phyloP scores from a whole-genome alignment of 2,329 filamentous ascomycete genomes.

The Periconia digitata region DNA sequence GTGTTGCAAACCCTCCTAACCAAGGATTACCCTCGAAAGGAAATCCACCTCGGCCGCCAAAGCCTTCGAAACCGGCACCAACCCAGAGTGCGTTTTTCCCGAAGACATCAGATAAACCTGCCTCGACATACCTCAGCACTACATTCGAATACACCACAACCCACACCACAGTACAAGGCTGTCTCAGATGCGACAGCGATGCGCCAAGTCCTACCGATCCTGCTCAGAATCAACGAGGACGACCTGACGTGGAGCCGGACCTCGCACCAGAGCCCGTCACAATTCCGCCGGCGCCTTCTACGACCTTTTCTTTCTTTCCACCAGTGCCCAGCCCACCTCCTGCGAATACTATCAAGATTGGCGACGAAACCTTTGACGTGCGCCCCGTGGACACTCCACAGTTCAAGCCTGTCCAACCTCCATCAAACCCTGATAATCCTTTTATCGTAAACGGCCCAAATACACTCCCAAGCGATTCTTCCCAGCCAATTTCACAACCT shows the following conservation, averaged over 20 bases:
- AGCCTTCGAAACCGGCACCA: neutral
- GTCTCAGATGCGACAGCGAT: conserved; percentile 24
- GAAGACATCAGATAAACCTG: neutral
- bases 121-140: conserved; percentile 27
- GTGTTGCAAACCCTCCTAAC: too few species aligned
- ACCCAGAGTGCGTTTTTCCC: neutral
- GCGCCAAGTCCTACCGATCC: conserved; percentile 5
- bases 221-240: neutral
- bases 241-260: too few species aligned
- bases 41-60: too few species aligned
- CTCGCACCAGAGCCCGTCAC: neutral
- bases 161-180: conserved; percentile 29
- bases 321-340: neutral
- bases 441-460: neutral
- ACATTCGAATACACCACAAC: conserved; percentile 26
- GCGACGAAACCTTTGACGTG: neutral
- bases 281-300: neutral
- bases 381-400: neutral
- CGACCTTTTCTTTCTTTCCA: neutral
- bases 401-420: neutral
- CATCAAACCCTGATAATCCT: neutral
- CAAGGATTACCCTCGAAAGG: too few species aligned
- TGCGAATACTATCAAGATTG: neutral
- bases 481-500: neutral
- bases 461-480: neutral